Conservation (phyloP, 805 yeast species). For the Kodamaea nitidulidarum region DNA sequence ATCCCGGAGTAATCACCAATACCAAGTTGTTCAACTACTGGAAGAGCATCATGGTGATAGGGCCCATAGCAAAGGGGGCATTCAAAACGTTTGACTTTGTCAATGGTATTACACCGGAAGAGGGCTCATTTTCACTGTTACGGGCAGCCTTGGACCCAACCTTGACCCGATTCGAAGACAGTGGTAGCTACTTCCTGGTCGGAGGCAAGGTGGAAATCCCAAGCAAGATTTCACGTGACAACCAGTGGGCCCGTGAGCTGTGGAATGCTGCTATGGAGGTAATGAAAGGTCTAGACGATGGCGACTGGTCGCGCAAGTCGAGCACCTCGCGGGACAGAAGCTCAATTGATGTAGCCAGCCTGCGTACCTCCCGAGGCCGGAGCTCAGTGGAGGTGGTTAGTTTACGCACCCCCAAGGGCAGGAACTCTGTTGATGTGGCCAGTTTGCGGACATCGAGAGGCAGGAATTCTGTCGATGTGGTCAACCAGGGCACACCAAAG, state of each 20-base stretch:
- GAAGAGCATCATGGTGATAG: conserved; percentile 23
- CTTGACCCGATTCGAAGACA: conserved; percentile 19
- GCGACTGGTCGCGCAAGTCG: neutral
- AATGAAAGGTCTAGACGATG: conserved; percentile 3
- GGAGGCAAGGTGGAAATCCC: conserved; percentile 29
- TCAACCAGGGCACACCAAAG: neutral
- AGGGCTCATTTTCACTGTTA: conserved; percentile 33
- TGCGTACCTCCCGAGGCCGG: neutral
- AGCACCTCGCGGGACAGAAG: neutral
- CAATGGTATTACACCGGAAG: conserved; percentile 30
- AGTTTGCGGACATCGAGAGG: neutral
- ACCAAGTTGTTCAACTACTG: conserved; percentile 32
- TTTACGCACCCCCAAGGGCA: neutral
- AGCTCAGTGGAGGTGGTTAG: too few relatives aligned
- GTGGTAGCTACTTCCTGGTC: conserved; percentile 28
- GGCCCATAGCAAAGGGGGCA: conserved; percentile 15
- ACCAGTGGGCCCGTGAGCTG: conserved; percentile 19
- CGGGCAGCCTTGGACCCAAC: conserved; percentile 29
- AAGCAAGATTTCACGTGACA: conserved; percentile 21
- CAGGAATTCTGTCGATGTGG: neutral
- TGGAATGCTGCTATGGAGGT: conserved; percentile 27
- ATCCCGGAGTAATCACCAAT: conserved; percentile 36
- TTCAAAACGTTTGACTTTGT: conserved; percentile 14
- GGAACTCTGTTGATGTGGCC: neutral
- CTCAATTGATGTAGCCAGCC: neutral